A percentile compares a stretch with the other conserved stretches of the same genome.
These are phyloP conservation scores for Ettlia oleoabundans DNA, from an alignment of 139 green algal genomes.

Conservation along the genomic window DNA sequence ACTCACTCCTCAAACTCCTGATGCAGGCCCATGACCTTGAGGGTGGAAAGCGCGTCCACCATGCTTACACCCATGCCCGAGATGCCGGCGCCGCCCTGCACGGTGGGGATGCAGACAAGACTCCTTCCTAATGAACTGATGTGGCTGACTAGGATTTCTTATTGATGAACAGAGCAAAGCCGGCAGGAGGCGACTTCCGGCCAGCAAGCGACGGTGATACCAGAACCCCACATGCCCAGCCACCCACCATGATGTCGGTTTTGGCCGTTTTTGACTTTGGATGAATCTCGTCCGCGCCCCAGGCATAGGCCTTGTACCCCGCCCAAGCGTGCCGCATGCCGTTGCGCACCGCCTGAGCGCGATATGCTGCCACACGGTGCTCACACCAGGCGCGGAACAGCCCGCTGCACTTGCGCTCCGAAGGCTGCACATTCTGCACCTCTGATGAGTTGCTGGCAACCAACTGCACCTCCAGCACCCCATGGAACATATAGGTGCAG, in stretches of 20 bases:
- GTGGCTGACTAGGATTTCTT: too few relatives aligned
- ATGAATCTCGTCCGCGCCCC: slow-evolving; percentile 68
- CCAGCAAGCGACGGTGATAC: too few relatives aligned
- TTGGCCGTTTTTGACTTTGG: slow-evolving; percentile 48
- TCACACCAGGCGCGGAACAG: background rate
- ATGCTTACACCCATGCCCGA: slow-evolving; percentile 70
- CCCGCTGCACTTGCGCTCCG: slow-evolving; percentile 1
- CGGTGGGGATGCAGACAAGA: too few relatives aligned
- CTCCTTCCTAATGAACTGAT: too few relatives aligned
- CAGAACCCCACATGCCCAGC: background rate
- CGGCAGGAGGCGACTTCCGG: background rate
- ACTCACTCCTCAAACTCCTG: slow-evolving; percentile 46
- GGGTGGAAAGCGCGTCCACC: slow-evolving; percentile 72
- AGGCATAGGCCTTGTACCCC: slow-evolving; percentile 69
- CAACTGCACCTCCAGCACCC: slow-evolving; percentile 30
- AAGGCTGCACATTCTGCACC: slow-evolving; percentile 1
- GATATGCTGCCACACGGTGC: background rate
- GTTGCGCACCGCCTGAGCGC: slow-evolving; percentile 33
- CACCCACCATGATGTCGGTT: slow-evolving; percentile 36
- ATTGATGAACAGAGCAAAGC: slow-evolving; percentile 9
- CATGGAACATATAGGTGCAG: slow-evolving; percentile 28
- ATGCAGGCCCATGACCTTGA: slow-evolving; percentile 74
- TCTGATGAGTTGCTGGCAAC: background rate
- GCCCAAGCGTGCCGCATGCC: slow-evolving; percentile 68
- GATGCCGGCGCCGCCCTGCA: slow-evolving; percentile 51